Conservation (phyloP, 768 basidiomycete genomes). For the Tricholoma matsutake region DNA sequence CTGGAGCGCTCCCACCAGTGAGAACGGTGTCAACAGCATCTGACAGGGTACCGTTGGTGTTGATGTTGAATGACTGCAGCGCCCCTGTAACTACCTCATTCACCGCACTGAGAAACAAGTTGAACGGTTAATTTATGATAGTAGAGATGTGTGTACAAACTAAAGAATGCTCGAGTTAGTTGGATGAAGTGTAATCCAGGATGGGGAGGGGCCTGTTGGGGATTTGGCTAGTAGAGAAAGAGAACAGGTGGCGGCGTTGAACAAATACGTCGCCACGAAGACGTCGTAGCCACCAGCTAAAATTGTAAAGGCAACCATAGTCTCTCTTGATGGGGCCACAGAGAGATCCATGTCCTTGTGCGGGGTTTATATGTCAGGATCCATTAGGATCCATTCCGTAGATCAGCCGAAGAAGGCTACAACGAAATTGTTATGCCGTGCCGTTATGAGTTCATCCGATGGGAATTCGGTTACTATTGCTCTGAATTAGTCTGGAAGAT, state of each 20-base stretch:
- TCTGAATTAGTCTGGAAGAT: too few relatives aligned
- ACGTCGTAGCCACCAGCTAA: conserved; percentile 64
- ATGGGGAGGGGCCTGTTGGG: conserved; percentile 48
- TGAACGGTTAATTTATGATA: background rate
- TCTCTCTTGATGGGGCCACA: background rate
- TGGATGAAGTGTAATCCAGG: conserved; percentile 60
- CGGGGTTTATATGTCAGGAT: background rate
- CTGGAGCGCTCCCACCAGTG: conserved; percentile 51
- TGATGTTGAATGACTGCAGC: conserved; percentile 58
- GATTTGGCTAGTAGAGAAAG: conserved; percentile 47
- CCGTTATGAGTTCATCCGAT: too few relatives aligned
- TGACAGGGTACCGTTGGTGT: conserved; percentile 42
- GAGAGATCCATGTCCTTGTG: too few relatives aligned
- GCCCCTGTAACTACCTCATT: conserved; percentile 50
- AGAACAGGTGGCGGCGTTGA: conserved; percentile 47
- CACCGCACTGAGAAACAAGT: conserved; percentile 42
- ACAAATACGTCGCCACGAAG: conserved; percentile 62
- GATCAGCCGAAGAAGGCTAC: background rate
- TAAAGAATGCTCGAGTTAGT: conserved; percentile 59
- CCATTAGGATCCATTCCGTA: background rate
- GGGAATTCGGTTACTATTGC: too few relatives aligned
- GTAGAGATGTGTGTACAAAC: conserved; percentile 32
- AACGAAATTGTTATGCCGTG: too few relatives aligned
- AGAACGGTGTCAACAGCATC: conserved; percentile 40
- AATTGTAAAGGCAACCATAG: conserved; percentile 67